A percentile compares a stretch with the other conserved stretches of the same genome.
These are phyloP conservation scores for Hypoxylon sp. DNA, from an alignment of 2,329 filamentous ascomycete species.

Conservation along the genomic window DNA sequence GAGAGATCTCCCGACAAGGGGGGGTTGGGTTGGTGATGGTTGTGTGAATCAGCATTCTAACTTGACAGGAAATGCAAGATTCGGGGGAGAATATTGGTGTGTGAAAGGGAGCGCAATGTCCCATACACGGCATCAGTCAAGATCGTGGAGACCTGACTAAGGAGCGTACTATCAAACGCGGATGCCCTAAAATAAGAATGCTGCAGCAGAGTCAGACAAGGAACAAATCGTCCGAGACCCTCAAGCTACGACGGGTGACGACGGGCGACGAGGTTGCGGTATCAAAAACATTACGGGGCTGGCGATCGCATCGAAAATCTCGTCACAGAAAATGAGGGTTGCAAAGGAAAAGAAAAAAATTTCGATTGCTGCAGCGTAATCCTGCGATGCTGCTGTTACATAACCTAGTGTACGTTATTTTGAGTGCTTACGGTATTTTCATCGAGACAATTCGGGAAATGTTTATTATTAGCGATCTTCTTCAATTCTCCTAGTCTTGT, in stretches of 20 bases:
- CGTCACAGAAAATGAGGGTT: slow-evolving; percentile 40
- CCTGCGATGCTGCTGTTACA: slow-evolving; percentile 43
- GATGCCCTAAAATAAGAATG: neutral
- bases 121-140: slow-evolving; percentile 1
- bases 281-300: slow-evolving; percentile 1
- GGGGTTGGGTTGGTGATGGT: slow-evolving; percentile 9
- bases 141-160: slow-evolving; percentile 3
- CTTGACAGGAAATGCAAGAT: slow-evolving; percentile 17
- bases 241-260: slow-evolving; percentile 6
- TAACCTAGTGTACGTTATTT: slow-evolving; percentile 38
- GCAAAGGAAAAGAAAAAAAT: slow-evolving; percentile 12
- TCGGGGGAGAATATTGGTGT: slow-evolving; percentile 9
- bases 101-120: slow-evolving; percentile 10
- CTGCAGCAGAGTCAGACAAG: neutral
- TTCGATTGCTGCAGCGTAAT: slow-evolving; percentile 34
- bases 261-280: slow-evolving; percentile 14
- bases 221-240: slow-evolving; percentile 8
- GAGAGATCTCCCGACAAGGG: slow-evolving; percentile 38
- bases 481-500: slow-evolving; percentile 8
- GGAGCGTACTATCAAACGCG: neutral
- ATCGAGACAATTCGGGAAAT: slow-evolving; percentile 28
- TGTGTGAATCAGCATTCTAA: slow-evolving; percentile 8
- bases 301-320: slow-evolving; percentile 37
- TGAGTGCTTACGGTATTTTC: slow-evolving; percentile 45
- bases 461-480: slow-evolving; percentile 47